phyloP scores from a whole-genome alignment of 306 rosid species.

The Ammopiptanthus mongolicus region DNA sequence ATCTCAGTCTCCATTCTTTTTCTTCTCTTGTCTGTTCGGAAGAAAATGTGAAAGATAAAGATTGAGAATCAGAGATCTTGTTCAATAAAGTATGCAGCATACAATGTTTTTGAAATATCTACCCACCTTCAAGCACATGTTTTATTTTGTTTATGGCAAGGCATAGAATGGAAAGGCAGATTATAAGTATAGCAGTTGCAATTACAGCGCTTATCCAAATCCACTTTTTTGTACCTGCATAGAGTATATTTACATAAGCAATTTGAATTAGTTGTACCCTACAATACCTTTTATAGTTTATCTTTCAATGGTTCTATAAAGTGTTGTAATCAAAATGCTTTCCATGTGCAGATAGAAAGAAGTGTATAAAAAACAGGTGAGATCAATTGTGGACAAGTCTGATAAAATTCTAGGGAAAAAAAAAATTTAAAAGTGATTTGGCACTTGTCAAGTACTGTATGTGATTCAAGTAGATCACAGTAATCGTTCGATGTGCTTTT shows the following conservation, averaged over 20 bases:
- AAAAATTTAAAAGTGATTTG: too few species aligned
- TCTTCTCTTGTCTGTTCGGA: neutral
- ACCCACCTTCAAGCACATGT: neutral
- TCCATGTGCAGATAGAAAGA: neutral
- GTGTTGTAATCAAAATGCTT: too few species aligned
- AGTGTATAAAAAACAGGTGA: too few species aligned
- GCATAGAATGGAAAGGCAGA: neutral
- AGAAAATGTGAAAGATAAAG: neutral
- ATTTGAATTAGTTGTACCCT: neutral
- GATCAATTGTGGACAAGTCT: neutral
- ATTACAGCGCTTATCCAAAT: conserved; percentile 1
- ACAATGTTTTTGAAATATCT: neutral
- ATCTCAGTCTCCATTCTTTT: neutral
- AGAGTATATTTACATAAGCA: neutral
- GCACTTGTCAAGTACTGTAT: neutral
- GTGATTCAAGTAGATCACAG: neutral
- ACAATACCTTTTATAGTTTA: neutral
- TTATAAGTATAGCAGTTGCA: neutral
- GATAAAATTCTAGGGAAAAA: too few species aligned
- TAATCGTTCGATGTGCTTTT: too few species aligned
- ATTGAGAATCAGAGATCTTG: neutral
- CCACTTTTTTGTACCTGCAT: conserved; percentile 2
- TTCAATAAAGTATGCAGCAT: neutral
- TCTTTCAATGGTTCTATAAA: too few species aligned
- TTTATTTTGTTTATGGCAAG: neutral